These are phyloP conservation scores for Colletotrichum orbiculare DNA, from an alignment of 2,329 filamentous ascomycete species.

Conservation along the genomic window DNA sequence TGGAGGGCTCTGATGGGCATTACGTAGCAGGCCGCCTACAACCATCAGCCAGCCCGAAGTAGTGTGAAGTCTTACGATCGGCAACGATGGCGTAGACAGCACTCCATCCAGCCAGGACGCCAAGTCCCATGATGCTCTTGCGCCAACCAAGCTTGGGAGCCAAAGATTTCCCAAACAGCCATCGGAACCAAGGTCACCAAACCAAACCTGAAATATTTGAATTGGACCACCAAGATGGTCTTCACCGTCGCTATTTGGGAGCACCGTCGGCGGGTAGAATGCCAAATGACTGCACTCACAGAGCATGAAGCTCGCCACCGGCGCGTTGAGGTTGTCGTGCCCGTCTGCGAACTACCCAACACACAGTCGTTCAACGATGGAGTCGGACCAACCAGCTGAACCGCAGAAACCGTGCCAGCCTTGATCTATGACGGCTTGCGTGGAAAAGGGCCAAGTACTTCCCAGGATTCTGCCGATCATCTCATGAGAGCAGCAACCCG, in stretches of 20 bases:
- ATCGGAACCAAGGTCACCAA: conserved; percentile 8
- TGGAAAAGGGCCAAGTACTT: too few species aligned
- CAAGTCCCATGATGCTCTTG: conserved; percentile 23
- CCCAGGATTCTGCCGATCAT: too few species aligned
- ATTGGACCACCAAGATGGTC: conserved; percentile 4
- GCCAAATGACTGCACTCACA: conserved; percentile 3
- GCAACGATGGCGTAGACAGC: conserved; percentile 33
- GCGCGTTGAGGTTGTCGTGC: conserved; percentile 6
- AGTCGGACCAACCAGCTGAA: background rate
- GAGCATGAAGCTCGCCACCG: conserved; percentile 8
- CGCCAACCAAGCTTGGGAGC: conserved; percentile 11
- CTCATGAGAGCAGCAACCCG: too few species aligned
- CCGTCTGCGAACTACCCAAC: conserved; percentile 2
- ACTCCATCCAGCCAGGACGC: conserved; percentile 10
- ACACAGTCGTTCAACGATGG: conserved; percentile 2
- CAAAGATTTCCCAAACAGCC: conserved; percentile 2
- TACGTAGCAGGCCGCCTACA: background rate
- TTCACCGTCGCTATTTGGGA: conserved; percentile 1
- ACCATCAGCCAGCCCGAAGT: conserved; percentile 5
- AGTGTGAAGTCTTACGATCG: conserved; percentile 15
- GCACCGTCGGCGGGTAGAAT: conserved; percentile 2
- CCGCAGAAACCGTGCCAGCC: too few species aligned
- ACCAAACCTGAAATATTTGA: background rate
- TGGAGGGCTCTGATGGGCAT: conserved; percentile 8
- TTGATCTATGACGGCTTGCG: too few species aligned